Evolutionary conservation across 164 flowering plant genomes (phyloP).

Genomic region (Malania oleifera): DNA sequence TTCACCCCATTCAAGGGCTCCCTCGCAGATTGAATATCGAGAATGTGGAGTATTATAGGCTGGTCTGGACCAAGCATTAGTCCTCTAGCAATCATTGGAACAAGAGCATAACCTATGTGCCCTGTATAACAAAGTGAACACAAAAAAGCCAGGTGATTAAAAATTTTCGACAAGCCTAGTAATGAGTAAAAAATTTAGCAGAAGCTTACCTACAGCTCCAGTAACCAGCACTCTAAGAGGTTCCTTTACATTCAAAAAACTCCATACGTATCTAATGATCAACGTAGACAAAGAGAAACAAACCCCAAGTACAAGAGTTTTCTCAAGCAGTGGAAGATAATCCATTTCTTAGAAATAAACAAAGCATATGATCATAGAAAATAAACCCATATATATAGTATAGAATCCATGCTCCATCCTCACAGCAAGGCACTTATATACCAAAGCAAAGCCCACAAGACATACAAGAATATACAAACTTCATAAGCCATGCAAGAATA

Average conservation of each 20-base stretch:
- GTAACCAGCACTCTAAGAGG: slow-evolving; percentile 67
- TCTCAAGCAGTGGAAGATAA: slow-evolving; percentile 26
- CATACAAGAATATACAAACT: slow-evolving; percentile 10
- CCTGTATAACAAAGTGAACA: slow-evolving; percentile 38
- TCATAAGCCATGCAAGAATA: too few species aligned
- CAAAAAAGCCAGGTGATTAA: not conserved
- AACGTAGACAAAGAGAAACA: slow-evolving; percentile 37
- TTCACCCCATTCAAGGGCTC: slow-evolving; percentile 71
- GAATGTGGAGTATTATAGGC: slow-evolving; percentile 82
- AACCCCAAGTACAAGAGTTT: slow-evolving; percentile 32
- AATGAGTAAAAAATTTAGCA: not conserved
- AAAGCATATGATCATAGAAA: not conserved
- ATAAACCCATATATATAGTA: not conserved
- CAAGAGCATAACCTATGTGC: slow-evolving; percentile 88
- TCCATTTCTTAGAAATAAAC: slow-evolving; percentile 23
- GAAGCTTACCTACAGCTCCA: slow-evolving; percentile 81
- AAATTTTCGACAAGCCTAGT: not conserved
- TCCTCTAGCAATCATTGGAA: slow-evolving; percentile 86
- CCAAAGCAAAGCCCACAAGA: slow-evolving; percentile 27
- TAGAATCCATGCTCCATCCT: slow-evolving; percentile 8
- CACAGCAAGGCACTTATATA: slow-evolving; percentile 18
- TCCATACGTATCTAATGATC: slow-evolving; percentile 43
- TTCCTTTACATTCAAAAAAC: slow-evolving; percentile 38
- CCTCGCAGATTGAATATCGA: slow-evolving; percentile 62
- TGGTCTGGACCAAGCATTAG: slow-evolving; percentile 82